Base-by-base conservation (phyloP, 108 stramenopile species). In the Nitzschia sp. region DNA sequence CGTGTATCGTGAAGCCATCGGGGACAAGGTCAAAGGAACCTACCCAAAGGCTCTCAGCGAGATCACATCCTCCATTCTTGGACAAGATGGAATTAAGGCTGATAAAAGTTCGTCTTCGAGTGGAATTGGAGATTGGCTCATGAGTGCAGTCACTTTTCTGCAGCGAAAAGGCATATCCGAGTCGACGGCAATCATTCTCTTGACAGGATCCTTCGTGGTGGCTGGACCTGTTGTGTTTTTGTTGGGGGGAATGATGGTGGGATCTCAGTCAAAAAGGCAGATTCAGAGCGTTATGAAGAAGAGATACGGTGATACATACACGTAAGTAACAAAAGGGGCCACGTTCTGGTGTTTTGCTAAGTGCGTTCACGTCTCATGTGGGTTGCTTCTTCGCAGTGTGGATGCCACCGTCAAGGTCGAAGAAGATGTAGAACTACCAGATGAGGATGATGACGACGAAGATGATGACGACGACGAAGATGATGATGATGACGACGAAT, bases 1-100 rank as follows among this genome's bases (percentile, higher is more conserved):
- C 0, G 67, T 86, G 26, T 94, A 94, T 58, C 84, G 86, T 31
- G 92, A 94, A 58, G 81, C 80, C 6, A 78, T 66, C 29, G 77
- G 85, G 65, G 71, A 76, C 64, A 69, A 44, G 9, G 41, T 65
- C 0, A 28, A 61, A 32, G 78, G 78, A 3, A n/a, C 63, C 1
- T 69, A 87, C 55, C 77, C 78, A 16, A 63, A 47, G 35, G 63
- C 69, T 13, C 50, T 87, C 22, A 64, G 48, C 25, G 77, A 80
- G 45, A 76, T 69, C 29, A 70, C 75, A 30, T 31, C 69, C n/a
- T 52, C 59, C 13, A 36, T 78, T 11, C 54, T 86, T 19, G 86
- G 86, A 16, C 52, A 83, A 66, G 45, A 71, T 60, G 69, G 31
- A 11, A 30, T 64, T 30, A 68, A 68, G 32, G 59, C 66, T 28